phyloP scores from a whole-genome alignment of 192 early-diverging fungal species.

The Polychytrium aggregatum region DNA sequence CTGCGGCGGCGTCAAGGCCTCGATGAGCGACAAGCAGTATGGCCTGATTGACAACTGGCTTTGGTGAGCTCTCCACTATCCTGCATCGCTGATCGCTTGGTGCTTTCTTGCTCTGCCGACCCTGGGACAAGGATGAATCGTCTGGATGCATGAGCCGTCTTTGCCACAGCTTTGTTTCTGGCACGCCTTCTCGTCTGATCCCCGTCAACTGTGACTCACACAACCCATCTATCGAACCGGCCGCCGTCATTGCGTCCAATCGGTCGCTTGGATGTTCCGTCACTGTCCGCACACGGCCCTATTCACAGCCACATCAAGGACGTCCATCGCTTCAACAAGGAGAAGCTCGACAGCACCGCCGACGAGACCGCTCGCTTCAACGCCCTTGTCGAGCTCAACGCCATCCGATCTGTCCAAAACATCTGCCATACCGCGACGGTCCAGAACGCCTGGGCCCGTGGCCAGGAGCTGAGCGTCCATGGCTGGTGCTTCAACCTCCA shows the following conservation, averaged over 20 bases:
- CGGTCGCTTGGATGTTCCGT: too few species aligned
- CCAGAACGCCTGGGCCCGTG: conserved; percentile 75
- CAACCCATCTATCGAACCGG: too few species aligned
- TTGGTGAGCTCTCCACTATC: too few species aligned
- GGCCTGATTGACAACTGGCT: conserved; percentile 35
- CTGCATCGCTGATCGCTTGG: too few species aligned
- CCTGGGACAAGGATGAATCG: too few species aligned
- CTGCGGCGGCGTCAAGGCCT: conserved; percentile 30
- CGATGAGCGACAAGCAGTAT: conserved; percentile 26
- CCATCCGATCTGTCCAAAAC: conserved; percentile 59
- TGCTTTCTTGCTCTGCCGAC: too few species aligned
- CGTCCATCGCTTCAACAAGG: conserved; percentile 11
- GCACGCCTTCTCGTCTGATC: too few species aligned
- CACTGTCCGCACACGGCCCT: too few species aligned
- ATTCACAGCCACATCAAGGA: conserved; percentile 25
- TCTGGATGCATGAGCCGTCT: too few species aligned
- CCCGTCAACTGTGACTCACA: too few species aligned
- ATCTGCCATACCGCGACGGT: conserved; percentile 72
- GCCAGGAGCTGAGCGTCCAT: conserved; percentile 52
- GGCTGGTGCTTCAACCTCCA: conserved; percentile 36
- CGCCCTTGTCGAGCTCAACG: conserved; percentile 56
- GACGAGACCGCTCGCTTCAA: conserved; percentile 6
- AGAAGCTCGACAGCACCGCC: conserved; percentile 1
- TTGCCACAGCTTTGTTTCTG: too few species aligned
- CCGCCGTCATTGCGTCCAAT: too few species aligned